Evolutionary conservation across 495 filamentous ascomycete genomes (phyloP), one percentile per base, ranked within the genome.

Genomic region (Cudoniella acicularis): DNA sequence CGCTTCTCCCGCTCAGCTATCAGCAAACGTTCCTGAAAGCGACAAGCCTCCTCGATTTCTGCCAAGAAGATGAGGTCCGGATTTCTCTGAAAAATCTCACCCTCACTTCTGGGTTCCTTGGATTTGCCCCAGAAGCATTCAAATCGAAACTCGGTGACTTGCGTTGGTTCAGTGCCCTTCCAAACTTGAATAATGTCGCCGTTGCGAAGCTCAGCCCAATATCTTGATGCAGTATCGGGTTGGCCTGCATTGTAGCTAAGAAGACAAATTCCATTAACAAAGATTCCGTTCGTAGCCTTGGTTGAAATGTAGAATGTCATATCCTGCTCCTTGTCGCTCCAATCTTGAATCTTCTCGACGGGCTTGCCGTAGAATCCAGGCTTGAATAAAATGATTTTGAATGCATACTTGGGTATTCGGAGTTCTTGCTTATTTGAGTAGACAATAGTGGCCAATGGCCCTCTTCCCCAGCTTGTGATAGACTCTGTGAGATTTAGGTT

Each of bases 381-480:
- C 22, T 82, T 82, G 80, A 85, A 90, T 62, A 92, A 84, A 16
- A 86, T 76, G 52, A 97, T 78, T 61, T 87, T 85, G 63, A 95
- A 80, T n/a, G 87, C 91, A 54, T 84, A 83, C 64, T 91, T 91
- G 3, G 92, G 89, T 26, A 97, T 83, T 20, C 83, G 86, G 3
- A 73, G 79, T 59, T 96, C 88, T 51, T 70, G 65, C 25, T 65
- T 69, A 25, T 81, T 73, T 1, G 81, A 69, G 64, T 90, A 86
- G 25, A 83, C 71, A 52, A 86, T 69, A 13, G 83, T 89, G 52
- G 87, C 89, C 17, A 70, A 67, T 0, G 64, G 69, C 0, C 81
- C 79, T 16, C 92, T 85, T 27, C 92, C 92, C 85, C 88, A 97
- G 2, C 84, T 86, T 0, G 85, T 83, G 70, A 88, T 68, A 11